phyloP scores from a whole-genome alignment of 1,139 yeast genomes.

The Petasospora fabianii region DNA sequence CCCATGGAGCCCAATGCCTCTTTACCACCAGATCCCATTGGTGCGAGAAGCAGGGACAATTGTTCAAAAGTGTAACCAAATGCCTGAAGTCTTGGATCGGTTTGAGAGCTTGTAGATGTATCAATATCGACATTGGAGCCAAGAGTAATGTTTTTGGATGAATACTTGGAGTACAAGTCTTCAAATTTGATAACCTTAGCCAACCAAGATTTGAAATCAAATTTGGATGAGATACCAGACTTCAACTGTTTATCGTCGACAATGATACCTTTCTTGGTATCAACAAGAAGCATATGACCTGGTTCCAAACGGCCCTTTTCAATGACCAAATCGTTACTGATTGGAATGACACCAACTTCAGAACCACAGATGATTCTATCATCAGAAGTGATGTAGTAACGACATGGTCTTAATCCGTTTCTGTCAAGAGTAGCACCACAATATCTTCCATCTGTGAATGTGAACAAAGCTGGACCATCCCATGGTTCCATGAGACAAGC shows the following conservation, averaged over 20 bases:
- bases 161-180: constrained; percentile 62
- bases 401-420: constrained; percentile 97
- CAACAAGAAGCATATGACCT: constrained; percentile 94
- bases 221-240: constrained; percentile 72
- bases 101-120: constrained; percentile 39
- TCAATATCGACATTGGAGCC: constrained; percentile 23
- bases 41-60: constrained; percentile 74
- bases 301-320: constrained; percentile 95
- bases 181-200: constrained; percentile 80
- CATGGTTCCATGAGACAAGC: constrained; percentile 99
- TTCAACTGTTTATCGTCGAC: constrained; percentile 92
- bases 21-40: constrained; percentile 90
- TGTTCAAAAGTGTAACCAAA: constrained; percentile 95
- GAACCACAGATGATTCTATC: constrained; percentile 97
- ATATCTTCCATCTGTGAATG: constrained; percentile 95
- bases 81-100: constrained; percentile 80
- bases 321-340: constrained; percentile 76
- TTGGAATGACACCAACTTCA: constrained; percentile 94
- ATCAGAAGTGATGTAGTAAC: constrained; percentile 92
- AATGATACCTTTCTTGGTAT: constrained; percentile 86
- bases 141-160: constrained; percentile 41
- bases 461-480: constrained; percentile 98
- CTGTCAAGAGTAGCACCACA: constrained; percentile 98
- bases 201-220: constrained; percentile 93
- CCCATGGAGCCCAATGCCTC: constrained; percentile 99